Base-by-base conservation (phyloP, 208 protist genomes). In the Acanthamoeba sp. region DNA sequence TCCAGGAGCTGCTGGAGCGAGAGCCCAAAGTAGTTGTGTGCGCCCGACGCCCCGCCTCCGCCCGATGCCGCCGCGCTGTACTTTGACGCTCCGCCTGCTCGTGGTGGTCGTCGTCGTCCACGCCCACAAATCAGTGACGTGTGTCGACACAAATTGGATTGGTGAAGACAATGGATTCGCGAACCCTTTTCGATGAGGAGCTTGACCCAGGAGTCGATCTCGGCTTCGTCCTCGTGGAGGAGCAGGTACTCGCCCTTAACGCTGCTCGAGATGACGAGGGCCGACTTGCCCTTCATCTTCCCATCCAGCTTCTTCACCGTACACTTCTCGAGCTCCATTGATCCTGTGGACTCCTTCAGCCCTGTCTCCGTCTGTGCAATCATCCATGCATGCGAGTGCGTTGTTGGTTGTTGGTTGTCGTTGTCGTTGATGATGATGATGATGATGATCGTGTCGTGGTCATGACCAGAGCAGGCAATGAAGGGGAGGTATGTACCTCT, bases 181-280 rank as follows among this genome's bases (percentile, higher is more conserved):
- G 55, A n/a, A 62, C 55, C 78, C 48, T 87, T 87, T 6, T 87
- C 78, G 42, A 87, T 57, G 42, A 87, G 48, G 24, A 32, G 27
- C 36, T 52, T 50, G 32, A 87, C 48, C 78, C 78, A 87, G 42
- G 42, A 32, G 24, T 48, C 32, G 42, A 87, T 57, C 78, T 87
- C 78, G 40, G 55, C 78, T 1, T 48, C 78, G 38, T 87, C 78
- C 40, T 48, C 12, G 48, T 87, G 78, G 48, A 87, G 48, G 22
- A 87, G 78, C 1, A 87, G 42, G 42, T 87, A 87, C 24, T 87
- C 48, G 24, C 48, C 48, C 27, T 32, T 16, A 20, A 29, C 16
- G 16, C 22, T 20, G 66, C 66, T 57, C 27, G 48, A 87, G 78
- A 87, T 87, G 78, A 57, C n/a, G 42, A 87, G 78, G n/a, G 78